These are phyloP conservation scores for Entomortierella beljakovae DNA, from an alignment of 192 early-diverging fungal genomes.

Conservation along the genomic window DNA sequence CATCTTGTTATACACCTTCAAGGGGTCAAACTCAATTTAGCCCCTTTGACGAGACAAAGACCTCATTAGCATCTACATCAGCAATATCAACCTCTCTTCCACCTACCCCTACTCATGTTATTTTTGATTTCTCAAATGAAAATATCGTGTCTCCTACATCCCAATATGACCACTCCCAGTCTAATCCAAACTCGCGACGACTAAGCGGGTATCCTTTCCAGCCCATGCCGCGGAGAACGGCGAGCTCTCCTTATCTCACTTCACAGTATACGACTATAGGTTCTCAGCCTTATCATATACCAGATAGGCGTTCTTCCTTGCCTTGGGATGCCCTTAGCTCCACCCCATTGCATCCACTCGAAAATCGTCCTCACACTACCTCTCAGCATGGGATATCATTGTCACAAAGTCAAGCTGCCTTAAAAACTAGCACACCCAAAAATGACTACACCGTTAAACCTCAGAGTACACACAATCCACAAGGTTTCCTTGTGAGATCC, in stretches of 20 bases:
- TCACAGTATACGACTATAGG: conserved; percentile 1
- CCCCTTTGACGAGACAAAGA: conserved; percentile 7
- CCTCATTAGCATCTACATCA: neutral
- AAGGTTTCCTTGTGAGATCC: conserved; percentile 12
- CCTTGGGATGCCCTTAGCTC: conserved; percentile 20
- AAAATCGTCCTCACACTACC: neutral
- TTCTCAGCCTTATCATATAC: neutral
- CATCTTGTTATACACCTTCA: neutral
- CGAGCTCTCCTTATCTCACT: neutral
- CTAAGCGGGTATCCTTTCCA: neutral
- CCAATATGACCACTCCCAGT: conserved; percentile 1
- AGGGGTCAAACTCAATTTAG: neutral
- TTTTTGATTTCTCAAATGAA: neutral
- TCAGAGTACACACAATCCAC: neutral
- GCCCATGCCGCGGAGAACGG: conserved; percentile 12
- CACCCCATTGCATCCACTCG: neutral
- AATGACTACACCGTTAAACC: neutral
- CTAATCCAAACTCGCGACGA: neutral
- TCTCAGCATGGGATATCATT: neutral
- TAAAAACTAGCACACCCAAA: neutral
- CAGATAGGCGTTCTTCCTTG: conserved; percentile 25
- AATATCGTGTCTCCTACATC: neutral
- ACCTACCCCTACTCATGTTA: conserved; percentile 5
- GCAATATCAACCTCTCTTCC: conserved; percentile 3
- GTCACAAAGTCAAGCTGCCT: neutral